These are phyloP conservation scores for Cladosporium sp. DNA, from an alignment of 2,329 filamentous ascomycete species.

Conservation along the genomic window DNA sequence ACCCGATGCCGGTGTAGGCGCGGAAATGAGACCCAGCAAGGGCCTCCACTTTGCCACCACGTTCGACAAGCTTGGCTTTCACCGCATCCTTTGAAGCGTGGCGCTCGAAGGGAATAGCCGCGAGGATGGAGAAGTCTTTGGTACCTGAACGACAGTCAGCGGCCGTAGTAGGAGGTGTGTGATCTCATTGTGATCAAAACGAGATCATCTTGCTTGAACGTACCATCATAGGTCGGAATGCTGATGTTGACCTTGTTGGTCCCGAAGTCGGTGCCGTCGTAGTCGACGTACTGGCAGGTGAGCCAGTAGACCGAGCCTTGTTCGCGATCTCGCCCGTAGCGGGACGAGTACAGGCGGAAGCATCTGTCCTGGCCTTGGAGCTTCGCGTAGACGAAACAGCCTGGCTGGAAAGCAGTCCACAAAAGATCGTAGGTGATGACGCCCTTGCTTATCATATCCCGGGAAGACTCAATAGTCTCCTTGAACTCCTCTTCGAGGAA, in stretches of 20 bases:
- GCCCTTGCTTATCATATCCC: conserved; percentile 32
- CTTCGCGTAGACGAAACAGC: conserved; percentile 29
- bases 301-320: conserved; percentile 34
- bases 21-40: conserved; percentile 46
- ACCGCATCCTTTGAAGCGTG: conserved; percentile 37
- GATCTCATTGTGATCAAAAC: too few relatives aligned
- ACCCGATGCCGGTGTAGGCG: conserved; percentile 43
- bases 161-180: conserved; percentile 33
- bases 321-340: conserved; percentile 28
- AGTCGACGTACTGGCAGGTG: conserved; percentile 29
- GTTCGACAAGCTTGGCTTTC: conserved; percentile 35
- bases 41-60: conserved; percentile 42
- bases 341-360: conserved; percentile 27
- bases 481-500: conserved; percentile 37
- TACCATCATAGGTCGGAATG: conserved; percentile 32
- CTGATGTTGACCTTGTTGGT: conserved; percentile 25
- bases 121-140: conserved; percentile 29
- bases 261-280: conserved; percentile 34
- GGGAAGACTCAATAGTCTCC: conserved; percentile 34
- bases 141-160: neutral
- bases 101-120: conserved; percentile 40
- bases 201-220: neutral
- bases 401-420: conserved; percentile 31
- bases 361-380: conserved; percentile 34
- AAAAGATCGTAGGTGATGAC: conserved; percentile 31